phyloP scores from a whole-genome alignment of 257 asterid species.

The Solanum rostratum region DNA sequence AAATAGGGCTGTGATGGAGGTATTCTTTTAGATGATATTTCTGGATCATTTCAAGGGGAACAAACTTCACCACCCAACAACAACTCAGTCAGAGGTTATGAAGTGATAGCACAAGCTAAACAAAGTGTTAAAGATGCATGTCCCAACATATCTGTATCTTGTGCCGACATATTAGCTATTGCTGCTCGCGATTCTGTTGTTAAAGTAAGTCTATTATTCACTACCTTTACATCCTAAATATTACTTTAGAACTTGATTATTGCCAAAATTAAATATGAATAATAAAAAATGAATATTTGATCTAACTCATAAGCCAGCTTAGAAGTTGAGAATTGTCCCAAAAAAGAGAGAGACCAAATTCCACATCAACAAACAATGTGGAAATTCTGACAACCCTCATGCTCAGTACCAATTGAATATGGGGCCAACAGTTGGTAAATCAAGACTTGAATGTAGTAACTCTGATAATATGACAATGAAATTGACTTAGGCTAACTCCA shows the following conservation, averaged over 20 bases:
- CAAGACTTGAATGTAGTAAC: neutral
- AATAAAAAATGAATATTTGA: neutral
- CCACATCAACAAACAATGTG: neutral
- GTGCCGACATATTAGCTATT: constrained; percentile 2
- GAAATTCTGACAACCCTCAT: neutral
- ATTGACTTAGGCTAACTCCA: neutral
- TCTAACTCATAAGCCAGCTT: neutral
- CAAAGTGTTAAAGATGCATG: neutral
- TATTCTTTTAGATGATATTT: neutral
- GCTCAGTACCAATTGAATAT: neutral
- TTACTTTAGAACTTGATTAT: neutral
- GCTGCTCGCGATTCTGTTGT: constrained; percentile 5
- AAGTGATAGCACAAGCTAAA: constrained; percentile 1
- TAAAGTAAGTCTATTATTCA: neutral
- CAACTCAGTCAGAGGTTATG: constrained; percentile 1
- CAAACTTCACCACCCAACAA: neutral
- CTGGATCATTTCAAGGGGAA: neutral
- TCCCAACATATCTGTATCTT: neutral
- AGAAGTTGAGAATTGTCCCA: neutral
- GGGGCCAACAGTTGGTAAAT: neutral
- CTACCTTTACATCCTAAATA: too few relatives aligned
- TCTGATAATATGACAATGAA: neutral
- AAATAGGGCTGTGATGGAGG: constrained; percentile 6
- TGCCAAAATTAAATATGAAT: neutral
- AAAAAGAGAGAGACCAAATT: neutral